A percentile compares a stretch with the other conserved stretches of the same genome.
phyloP scores from a whole-genome alignment of 1,284 basidiomycete species.

The Rhodotorula glutinis region DNA sequence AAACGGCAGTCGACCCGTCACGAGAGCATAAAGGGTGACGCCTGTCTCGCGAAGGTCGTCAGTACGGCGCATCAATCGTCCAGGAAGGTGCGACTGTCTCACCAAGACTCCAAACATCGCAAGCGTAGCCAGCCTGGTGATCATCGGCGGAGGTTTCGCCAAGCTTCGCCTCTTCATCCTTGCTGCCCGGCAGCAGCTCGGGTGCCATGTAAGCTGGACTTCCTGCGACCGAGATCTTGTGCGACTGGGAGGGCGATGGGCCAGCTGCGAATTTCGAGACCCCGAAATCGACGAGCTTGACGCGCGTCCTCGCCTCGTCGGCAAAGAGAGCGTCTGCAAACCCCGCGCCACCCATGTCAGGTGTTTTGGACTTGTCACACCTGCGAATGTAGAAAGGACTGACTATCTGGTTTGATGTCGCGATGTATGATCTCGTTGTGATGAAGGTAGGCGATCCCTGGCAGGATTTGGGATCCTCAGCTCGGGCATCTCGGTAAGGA shows the following conservation, averaged over 20 bases:
- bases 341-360: no score
- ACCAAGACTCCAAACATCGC: constrained; percentile 58
- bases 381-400: neutral
- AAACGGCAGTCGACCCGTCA: constrained; percentile 56
- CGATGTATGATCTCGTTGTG: constrained; percentile 53
- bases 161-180: neutral
- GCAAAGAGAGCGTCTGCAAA: constrained; percentile 56
- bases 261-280: constrained; percentile 57
- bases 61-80: no score
- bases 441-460: constrained; percentile 53
- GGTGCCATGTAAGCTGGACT: constrained; percentile 60
- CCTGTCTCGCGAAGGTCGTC: no score
- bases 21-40: constrained; percentile 58
- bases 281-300: constrained; percentile 58
- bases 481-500: no score
- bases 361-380: no score
- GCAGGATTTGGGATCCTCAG: neutral
- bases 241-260: neutral
- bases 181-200: constrained; percentile 47
- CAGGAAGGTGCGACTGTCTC: constrained; percentile 18
- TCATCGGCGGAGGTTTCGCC: constrained; percentile 26
- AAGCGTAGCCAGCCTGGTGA: constrained; percentile 50
- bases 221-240: constrained; percentile 47
- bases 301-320: constrained; percentile 48
- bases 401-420: constrained; percentile 51